Evolutionary conservation across 176 grass and related monocot genomes (phyloP).

Genomic region (Carex myosuroides): DNA sequence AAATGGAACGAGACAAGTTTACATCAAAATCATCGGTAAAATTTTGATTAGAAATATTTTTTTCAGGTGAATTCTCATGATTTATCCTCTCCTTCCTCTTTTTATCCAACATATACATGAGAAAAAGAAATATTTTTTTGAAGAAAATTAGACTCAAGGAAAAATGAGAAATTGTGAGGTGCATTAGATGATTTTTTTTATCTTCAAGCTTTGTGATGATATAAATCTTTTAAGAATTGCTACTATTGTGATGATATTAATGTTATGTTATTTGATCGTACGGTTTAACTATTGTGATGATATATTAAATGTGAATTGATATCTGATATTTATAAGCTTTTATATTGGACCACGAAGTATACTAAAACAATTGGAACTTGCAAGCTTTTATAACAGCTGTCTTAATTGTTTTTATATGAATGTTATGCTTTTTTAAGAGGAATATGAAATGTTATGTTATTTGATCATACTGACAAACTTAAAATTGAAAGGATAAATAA

Average conservation of each 20-base stretch:
- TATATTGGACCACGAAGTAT: too few species aligned
- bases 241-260: neutral
- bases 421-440: neutral
- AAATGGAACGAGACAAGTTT: too few species aligned
- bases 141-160: neutral
- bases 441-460: neutral
- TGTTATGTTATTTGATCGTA: neutral
- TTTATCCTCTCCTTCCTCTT: too few species aligned
- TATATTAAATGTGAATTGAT: too few species aligned
- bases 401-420: neutral
- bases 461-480: neutral
- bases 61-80: too few species aligned
- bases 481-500: neutral
- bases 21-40: too few species aligned
- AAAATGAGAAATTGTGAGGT: neutral
- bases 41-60: too few species aligned
- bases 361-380: too few species aligned
- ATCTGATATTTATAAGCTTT: too few species aligned
- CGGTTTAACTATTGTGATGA: neutral
- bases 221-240: neutral
- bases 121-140: neutral
- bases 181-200: neutral
- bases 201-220: neutral
- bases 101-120: neutral
- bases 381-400: too few species aligned